Conservation (phyloP, 2,329 filamentous ascomycete genomes). For the Claviceps africana region DNA sequence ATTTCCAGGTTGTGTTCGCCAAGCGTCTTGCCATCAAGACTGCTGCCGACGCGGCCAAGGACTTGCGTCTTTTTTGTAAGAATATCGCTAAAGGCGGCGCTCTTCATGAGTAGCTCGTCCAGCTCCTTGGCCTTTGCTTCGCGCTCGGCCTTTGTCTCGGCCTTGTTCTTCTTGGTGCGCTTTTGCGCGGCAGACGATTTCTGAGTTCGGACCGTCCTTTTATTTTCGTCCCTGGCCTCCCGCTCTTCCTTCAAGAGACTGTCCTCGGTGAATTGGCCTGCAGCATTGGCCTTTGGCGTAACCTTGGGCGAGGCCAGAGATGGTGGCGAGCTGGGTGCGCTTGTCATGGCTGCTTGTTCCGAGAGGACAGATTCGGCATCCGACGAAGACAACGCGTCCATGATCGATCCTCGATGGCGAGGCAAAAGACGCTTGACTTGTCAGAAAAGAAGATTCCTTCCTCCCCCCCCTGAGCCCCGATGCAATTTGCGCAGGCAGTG, state of each 20-base stretch:
- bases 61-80: slow-evolving; percentile 50
- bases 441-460: no score
- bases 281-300: slow-evolving; percentile 7
- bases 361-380: slow-evolving; percentile 19
- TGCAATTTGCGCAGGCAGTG: not conserved
- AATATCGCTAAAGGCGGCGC: slow-evolving; percentile 47
- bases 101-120: slow-evolving; percentile 44
- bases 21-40: slow-evolving; percentile 43
- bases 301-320: slow-evolving; percentile 10
- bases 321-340: slow-evolving; percentile 25
- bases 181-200: slow-evolving; percentile 25
- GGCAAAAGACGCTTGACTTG: not conserved
- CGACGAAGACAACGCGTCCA: slow-evolving; percentile 18
- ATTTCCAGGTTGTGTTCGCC: slow-evolving; percentile 58
- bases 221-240: slow-evolving; percentile 21
- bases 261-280: slow-evolving; percentile 11
- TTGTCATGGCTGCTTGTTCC: slow-evolving; percentile 18
- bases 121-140: slow-evolving; percentile 45
- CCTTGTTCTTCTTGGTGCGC: slow-evolving; percentile 34
- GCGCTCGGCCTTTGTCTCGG: slow-evolving; percentile 37
- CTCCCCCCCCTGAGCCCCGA: not conserved
- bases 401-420: slow-evolving; percentile 5
- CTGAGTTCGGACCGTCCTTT: slow-evolving; percentile 34
- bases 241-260: slow-evolving; percentile 24
- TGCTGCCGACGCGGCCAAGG: slow-evolving; percentile 46